phyloP scores from a whole-genome alignment of 805 yeast species.

The Yarrowia porcina region DNA sequence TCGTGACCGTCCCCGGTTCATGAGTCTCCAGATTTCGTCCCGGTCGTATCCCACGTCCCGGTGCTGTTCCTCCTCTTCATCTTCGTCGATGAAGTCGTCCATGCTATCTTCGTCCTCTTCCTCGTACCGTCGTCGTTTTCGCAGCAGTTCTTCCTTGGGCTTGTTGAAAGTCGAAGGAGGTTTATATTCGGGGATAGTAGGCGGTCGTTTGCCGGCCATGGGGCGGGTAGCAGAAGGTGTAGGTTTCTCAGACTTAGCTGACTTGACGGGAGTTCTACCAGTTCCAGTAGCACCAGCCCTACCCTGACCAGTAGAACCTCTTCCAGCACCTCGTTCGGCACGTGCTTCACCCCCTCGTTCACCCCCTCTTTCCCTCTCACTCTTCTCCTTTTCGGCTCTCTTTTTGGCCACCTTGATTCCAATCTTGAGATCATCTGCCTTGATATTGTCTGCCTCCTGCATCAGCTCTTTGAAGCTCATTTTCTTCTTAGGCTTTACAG shows the following conservation, averaged over 20 bases:
- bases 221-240: background rate
- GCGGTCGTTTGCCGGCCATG: conserved; percentile 1
- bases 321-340: background rate
- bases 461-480: conserved; percentile 63
- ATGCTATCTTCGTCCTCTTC: conserved; percentile 35
- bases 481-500: conserved; percentile 36
- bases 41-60: conserved; percentile 58
- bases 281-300: background rate
- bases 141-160: conserved; percentile 44
- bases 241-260: background rate
- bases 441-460: conserved; percentile 63
- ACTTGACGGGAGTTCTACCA: background rate
- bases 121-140: conserved; percentile 54
- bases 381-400: conserved; percentile 3
- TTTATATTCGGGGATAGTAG: conserved; percentile 36
- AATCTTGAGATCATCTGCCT: conserved; percentile 47
- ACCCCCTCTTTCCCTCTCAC: background rate
- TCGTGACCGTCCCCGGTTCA: conserved; percentile 61
- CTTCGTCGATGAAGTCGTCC: conserved; percentile 33
- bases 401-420: conserved; percentile 40
- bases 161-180: conserved; percentile 45
- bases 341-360: background rate
- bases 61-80: conserved; percentile 29
- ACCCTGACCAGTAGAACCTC: background rate
- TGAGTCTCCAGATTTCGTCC: conserved; percentile 86